Percentiles rank a stretch among this genome's conserved stretches.
Evolutionary conservation across 2,329 filamentous ascomycete species (phyloP).

Genomic region (Cryphonectria parasitica): DNA sequence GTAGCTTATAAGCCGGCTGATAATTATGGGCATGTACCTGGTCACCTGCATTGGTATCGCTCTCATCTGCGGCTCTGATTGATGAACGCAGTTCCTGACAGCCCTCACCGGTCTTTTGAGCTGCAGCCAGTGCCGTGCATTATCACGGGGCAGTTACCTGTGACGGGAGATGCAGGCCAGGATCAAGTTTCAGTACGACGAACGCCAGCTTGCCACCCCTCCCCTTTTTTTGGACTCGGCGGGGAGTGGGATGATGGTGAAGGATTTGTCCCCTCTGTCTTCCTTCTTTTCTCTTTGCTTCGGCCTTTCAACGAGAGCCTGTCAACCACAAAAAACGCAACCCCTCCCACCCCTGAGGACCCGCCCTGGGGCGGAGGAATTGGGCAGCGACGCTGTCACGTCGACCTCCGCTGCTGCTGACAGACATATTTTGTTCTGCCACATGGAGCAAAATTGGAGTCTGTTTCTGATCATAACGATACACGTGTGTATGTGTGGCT

Average conservation of each 20-base stretch:
- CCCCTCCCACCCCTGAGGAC: not conserved
- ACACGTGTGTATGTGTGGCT: constrained; percentile 1
- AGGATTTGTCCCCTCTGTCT: not conserved
- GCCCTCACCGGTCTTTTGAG: constrained; percentile 27
- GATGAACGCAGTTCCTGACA: constrained; percentile 8
- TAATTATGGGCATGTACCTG: constrained; percentile 10
- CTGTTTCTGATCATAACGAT: constrained; percentile 7
- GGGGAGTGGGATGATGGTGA: not conserved
- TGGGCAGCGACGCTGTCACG: constrained; percentile 10
- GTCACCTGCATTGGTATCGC: constrained; percentile 19
- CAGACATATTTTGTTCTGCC: not conserved
- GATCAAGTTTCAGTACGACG: not conserved
- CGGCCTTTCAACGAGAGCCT: not conserved
- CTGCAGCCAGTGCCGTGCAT: constrained; percentile 24
- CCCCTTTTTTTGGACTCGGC: not conserved
- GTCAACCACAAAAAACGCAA: not conserved
- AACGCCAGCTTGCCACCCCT: not conserved
- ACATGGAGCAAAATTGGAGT: constrained; percentile 2
- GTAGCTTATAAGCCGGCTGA: constrained; percentile 16
- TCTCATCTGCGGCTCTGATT: constrained; percentile 19
- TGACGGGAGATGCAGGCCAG: constrained; percentile 16
- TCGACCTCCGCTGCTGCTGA: not conserved
- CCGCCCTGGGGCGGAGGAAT: not conserved
- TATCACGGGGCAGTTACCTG: constrained; percentile 21
- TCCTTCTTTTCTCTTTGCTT: not conserved